Evolutionary conservation across 1,284 basidiomycete genomes (phyloP).

Genomic region (Puccinia brachypodii): DNA sequence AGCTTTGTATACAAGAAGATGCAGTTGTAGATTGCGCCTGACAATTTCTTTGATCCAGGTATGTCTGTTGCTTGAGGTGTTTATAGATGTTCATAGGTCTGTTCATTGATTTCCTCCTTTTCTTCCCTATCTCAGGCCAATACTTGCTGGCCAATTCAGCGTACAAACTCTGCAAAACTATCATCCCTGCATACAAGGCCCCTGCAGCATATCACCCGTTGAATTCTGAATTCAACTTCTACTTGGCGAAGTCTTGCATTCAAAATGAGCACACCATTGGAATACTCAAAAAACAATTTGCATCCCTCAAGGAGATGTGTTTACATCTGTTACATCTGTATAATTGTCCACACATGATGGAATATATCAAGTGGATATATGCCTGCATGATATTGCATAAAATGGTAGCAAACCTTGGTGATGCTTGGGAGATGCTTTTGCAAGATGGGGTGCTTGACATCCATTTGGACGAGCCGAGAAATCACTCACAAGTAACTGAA

Average conservation of each 20-base stretch:
- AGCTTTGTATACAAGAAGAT: background rate
- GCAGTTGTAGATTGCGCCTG: background rate
- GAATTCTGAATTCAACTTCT: constrained; percentile 8
- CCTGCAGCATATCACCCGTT: background rate
- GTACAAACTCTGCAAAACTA: background rate
- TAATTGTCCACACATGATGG: background rate
- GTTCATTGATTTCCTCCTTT: background rate
- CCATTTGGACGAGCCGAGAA: background rate
- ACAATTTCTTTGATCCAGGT: background rate
- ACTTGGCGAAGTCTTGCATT: background rate
- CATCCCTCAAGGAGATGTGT: background rate
- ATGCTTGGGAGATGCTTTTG: background rate
- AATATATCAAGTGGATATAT: background rate
- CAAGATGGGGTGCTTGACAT: background rate
- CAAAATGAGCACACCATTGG: constrained; percentile 8
- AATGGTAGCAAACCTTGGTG: background rate
- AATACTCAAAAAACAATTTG: background rate
- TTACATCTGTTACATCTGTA: background rate
- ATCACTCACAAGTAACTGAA: background rate
- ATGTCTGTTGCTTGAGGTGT: background rate
- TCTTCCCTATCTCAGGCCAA: background rate
- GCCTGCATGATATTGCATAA: background rate
- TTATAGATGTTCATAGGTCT: background rate
- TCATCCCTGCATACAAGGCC: background rate
- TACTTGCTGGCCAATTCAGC: background rate